These are phyloP conservation scores for Knufia fluminis DNA, from an alignment of 2,329 filamentous ascomycete genomes.

Conservation along the genomic window DNA sequence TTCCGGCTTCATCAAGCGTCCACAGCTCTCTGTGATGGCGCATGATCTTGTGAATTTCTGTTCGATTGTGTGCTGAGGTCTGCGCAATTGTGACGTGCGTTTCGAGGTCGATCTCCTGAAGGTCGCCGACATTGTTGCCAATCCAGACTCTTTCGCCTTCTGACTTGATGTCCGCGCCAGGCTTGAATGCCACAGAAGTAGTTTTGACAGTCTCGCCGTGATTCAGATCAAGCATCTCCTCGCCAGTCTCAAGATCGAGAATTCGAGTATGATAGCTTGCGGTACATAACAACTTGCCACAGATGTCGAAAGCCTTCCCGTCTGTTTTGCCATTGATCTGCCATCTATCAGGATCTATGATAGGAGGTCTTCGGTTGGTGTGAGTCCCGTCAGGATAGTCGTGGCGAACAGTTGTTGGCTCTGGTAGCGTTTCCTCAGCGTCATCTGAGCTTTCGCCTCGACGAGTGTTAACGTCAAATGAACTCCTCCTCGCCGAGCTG, in stretches of 20 bases:
- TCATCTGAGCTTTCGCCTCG: constrained; percentile 43
- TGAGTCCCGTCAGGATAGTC: constrained; percentile 78
- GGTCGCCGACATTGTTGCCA: constrained; percentile 76
- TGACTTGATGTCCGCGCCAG: constrained; percentile 63
- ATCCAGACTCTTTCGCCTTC: constrained; percentile 82
- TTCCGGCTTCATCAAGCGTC: constrained; percentile 85
- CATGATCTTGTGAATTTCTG: constrained; percentile 75
- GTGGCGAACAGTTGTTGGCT: constrained; percentile 44
- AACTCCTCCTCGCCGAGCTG: constrained; percentile 6
- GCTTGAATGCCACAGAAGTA: constrained; percentile 76
- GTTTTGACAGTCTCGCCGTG: constrained; percentile 81
- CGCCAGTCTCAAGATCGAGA: constrained; percentile 77
- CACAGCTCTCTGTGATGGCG: constrained; percentile 83
- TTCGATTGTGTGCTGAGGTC: constrained; percentile 65
- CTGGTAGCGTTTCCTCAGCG: constrained; percentile 35
- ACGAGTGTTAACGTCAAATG: constrained; percentile 9
- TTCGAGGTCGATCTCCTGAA: constrained; percentile 77
- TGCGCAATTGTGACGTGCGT: constrained; percentile 61
- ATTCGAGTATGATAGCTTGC: constrained; percentile 78
- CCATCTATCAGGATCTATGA: constrained; percentile 59
- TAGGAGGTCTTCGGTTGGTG: constrained; percentile 74
- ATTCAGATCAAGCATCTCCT: constrained; percentile 67
- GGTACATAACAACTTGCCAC: constrained; percentile 77
- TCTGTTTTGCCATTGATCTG: constrained; percentile 83
- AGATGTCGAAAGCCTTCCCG: constrained; percentile 75